Conservation (phyloP, 495 filamentous ascomycete species). For the Lindgomyces ingoldianus region DNA sequence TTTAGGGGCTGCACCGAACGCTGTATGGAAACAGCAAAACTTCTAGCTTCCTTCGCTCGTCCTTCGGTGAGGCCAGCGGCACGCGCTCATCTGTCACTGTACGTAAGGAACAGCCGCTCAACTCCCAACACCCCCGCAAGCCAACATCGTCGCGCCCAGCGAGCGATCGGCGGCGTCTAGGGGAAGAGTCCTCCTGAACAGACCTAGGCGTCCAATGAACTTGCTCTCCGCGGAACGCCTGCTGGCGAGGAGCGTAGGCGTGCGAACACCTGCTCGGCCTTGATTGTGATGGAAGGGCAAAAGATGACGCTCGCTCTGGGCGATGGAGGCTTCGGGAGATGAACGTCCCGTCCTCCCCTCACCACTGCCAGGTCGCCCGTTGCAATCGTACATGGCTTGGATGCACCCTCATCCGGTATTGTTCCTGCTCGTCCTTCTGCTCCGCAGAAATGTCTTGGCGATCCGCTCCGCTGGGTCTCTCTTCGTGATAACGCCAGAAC, state of each 20-base stretch:
- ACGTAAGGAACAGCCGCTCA: constrained; percentile 8
- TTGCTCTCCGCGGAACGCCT: neutral
- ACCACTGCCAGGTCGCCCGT: neutral
- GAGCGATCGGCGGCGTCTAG: neutral
- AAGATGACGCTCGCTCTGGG: neutral
- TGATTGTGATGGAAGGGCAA: neutral
- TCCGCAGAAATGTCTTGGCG: constrained; percentile 23
- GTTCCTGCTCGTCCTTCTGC: constrained; percentile 22
- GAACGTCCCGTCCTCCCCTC: neutral
- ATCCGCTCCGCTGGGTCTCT: constrained; percentile 27
- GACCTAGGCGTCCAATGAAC: neutral
- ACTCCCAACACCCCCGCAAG: constrained; percentile 14
- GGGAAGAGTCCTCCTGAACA: neutral
- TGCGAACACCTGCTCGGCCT: too few relatives aligned
- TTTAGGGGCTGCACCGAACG: constrained; percentile 30
- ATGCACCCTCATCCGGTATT: constrained; percentile 10
- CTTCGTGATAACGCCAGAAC: constrained; percentile 19
- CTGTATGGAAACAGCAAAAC: constrained; percentile 23
- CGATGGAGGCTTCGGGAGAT: constrained; percentile 5
- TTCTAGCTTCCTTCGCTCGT: constrained; percentile 27
- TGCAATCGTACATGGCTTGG: neutral
- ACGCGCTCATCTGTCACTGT: neutral
- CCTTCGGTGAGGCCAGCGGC: neutral
- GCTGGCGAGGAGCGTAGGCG: neutral
- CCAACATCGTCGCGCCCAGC: neutral